These are phyloP conservation scores for Ambispora gerdemannii DNA, from an alignment of 192 early-diverging fungal genomes.

Conservation along the genomic window DNA sequence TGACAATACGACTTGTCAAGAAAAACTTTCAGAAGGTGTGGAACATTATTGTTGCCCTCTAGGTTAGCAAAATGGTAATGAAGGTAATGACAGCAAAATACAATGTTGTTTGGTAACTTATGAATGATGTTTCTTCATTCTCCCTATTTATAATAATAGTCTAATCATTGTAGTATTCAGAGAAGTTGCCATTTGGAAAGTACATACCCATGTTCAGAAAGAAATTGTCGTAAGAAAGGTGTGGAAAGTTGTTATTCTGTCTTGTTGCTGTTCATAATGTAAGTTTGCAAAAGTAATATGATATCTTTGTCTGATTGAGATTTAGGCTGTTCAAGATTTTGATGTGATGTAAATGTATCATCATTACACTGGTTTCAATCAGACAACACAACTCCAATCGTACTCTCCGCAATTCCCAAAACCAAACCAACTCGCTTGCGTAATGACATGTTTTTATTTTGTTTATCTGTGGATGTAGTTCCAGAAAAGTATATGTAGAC, in stretches of 20 bases:
- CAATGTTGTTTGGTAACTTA: background rate
- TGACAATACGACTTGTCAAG: background rate
- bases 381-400: background rate
- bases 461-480: no score
- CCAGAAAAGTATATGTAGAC: no score
- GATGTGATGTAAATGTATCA: background rate
- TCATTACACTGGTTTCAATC: background rate
- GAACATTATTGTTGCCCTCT: background rate
- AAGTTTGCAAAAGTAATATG: background rate
- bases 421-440: no score
- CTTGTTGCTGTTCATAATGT: background rate
- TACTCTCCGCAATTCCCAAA: no score
- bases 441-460: no score
- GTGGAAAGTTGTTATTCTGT: background rate
- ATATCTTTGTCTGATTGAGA: background rate
- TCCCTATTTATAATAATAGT: background rate
- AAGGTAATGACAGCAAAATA: background rate
- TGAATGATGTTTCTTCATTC: background rate
- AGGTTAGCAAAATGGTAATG: background rate
- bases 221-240: background rate
- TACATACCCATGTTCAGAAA: background rate
- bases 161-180: background rate
- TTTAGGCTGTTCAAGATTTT: no score
- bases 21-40: background rate
- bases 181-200: background rate